phyloP scores from a whole-genome alignment of 2,329 filamentous ascomycete species.

The Thielaviopsis populi region DNA sequence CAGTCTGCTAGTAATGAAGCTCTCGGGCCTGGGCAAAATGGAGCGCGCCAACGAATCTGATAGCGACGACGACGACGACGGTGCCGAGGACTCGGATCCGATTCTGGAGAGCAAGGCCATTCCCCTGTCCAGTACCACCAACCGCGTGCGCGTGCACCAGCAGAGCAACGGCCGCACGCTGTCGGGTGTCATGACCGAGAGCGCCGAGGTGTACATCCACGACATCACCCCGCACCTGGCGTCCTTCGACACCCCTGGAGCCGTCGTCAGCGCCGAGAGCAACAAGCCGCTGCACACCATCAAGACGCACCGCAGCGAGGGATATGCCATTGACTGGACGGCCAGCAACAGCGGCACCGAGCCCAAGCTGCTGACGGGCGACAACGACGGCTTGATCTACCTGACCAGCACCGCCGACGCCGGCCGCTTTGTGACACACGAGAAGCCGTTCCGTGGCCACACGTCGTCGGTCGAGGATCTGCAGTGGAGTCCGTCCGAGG shows the following conservation, averaged over 20 bases:
- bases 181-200: conserved; percentile 86
- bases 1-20: conserved; percentile 88
- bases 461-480: conserved; percentile 78
- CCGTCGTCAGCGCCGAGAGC: conserved; percentile 61
- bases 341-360: conserved; percentile 43
- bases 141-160: conserved; percentile 82
- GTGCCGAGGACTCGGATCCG: conserved; percentile 67
- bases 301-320: conserved; percentile 81
- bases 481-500: conserved; percentile 90
- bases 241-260: conserved; percentile 81
- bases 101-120: conserved; percentile 89
- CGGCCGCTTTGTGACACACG: conserved; percentile 80
- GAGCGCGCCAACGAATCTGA: conserved; percentile 53
- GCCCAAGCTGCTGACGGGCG: conserved; percentile 77
- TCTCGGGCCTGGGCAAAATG: conserved; percentile 82
- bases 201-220: conserved; percentile 76
- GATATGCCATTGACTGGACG: conserved; percentile 87
- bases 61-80: conserved; percentile 49
- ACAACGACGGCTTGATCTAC: conserved; percentile 82
- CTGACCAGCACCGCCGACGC: conserved; percentile 73
- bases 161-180: conserved; percentile 67
- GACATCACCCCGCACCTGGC: conserved; percentile 80
- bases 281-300: conserved; percentile 82
- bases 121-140: conserved; percentile 73
- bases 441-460: conserved; percentile 70